These are phyloP conservation scores for Eimeria acervulina DNA, from an alignment of 169 alveolate species.

Conservation along the genomic window DNA sequence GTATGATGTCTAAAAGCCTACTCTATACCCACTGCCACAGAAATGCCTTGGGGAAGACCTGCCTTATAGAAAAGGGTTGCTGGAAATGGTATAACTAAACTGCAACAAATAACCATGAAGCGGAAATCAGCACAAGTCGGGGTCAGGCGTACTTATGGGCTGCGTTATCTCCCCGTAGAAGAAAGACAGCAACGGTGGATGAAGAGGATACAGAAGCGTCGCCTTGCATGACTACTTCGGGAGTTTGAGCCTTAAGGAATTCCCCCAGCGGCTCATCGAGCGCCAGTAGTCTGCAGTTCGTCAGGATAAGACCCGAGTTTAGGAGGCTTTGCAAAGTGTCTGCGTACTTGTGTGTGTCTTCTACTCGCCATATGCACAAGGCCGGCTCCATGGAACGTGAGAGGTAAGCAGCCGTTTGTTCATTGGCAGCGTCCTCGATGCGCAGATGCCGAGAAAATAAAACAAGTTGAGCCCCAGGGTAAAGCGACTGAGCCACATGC, in stretches of 20 bases:
- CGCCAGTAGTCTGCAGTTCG: conserved; percentile 22
- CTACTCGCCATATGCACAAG: conserved; percentile 54
- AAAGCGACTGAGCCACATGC: background rate
- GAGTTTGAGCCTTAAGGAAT: background rate
- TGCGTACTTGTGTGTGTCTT: background rate
- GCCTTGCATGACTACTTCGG: background rate
- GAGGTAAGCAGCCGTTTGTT: conserved; percentile 54
- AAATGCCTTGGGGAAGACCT: background rate
- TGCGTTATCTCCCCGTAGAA: conserved; percentile 12
- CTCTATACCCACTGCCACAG: background rate
- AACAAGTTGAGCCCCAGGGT: conserved; percentile 61
- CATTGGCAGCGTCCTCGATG: conserved; percentile 41
- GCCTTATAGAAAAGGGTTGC: background rate
- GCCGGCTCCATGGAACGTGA: conserved; percentile 39
- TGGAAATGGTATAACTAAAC: too few species aligned
- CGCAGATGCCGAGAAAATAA: conserved; percentile 41
- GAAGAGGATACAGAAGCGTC: background rate
- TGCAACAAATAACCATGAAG: too few species aligned
- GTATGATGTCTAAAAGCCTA: background rate
- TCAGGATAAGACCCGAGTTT: conserved; percentile 53
- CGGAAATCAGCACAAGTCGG: background rate
- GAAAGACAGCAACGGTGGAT: conserved; percentile 28
- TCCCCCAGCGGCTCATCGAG: conserved; percentile 40
- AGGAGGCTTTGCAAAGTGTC: conserved; percentile 2
- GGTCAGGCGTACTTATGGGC: conserved; percentile 18